Base-by-base conservation (phyloP, 768 basidiomycete genomes). In the Tylopilus subfusipes region DNA sequence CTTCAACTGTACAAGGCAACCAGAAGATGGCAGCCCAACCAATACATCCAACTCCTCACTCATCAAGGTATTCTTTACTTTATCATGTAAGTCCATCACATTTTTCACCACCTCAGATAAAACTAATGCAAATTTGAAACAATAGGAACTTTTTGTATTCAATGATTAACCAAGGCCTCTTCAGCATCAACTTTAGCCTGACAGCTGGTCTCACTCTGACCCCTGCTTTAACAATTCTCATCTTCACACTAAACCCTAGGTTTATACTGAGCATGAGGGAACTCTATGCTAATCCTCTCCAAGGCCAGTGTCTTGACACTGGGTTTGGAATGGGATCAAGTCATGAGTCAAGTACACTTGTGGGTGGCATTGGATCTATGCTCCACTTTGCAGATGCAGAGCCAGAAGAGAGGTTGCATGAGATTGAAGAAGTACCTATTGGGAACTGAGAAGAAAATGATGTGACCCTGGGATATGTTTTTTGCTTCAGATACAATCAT, bases 21-120 rank as follows among this genome's bases (percentile, higher is more conserved):
- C 9, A 31, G 7, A 21, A 38, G 5, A 39, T 60, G 57, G 59
- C 46, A 52, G 5, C 29, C 45, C 19, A 59, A 60, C 21, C 25
- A 22, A n/a, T 59, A 55, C 34, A 11, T 60, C 13, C n/a, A 31
- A 9, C 53, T 60, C 3, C 34, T 60, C 11, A 29, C 47, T 22
- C 18, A 42, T 7, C 50, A 60, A 27, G 57, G 59, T 7, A 21
- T 59, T 16, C 1, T 59, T 1, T 60, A 60, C 25, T 60, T 60
- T 14, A 0, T 50, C 12, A 25, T 55, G 59, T 60, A 27, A 9
- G 47, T 54, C 18, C n/a, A 5, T 0, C 6, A 3, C 19, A 4
- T 22, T 11, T 44, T 2, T 19, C 11, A 34, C 22, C 16, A 4
- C 6, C 16, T n/a, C 14, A 3, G 2, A 29, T 11, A 2, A 21